Percentiles rank a stretch among this genome's conserved stretches.
Evolutionary conservation across 371 early-diverging fungal species (phyloP).

Genomic region (Rhizopus arrhizus): DNA sequence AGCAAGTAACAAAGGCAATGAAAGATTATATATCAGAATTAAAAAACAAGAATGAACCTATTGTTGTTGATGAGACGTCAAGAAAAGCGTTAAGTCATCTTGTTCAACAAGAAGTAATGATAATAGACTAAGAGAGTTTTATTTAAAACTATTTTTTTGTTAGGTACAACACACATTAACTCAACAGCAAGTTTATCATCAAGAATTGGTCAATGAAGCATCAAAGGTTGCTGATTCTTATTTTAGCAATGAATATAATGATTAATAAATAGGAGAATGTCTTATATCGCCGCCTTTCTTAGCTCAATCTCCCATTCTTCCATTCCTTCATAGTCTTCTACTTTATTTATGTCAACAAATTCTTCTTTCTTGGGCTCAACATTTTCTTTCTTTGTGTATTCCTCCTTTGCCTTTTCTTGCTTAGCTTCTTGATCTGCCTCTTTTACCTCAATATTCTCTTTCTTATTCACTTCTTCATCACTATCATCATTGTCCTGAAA

Average conservation of each 20-base stretch:
- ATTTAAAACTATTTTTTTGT: slow-evolving; percentile 1
- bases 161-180: slow-evolving; percentile 4
- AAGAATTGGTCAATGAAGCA: slow-evolving; percentile 20
- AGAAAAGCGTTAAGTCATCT: slow-evolving; percentile 25
- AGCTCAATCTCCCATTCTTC: slow-evolving; percentile 50
- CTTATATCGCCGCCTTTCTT: slow-evolving; percentile 34
- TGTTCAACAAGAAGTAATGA: slow-evolving; percentile 31
- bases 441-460: slow-evolving; percentile 7
- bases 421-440: slow-evolving; percentile 5
- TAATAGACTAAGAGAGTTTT: not conserved
- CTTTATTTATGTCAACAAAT: not conserved
- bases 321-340: slow-evolving; percentile 37
- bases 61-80: slow-evolving; percentile 30
- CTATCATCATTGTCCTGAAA: slow-evolving; percentile 33
- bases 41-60: slow-evolving; percentile 25
- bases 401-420: slow-evolving; percentile 8
- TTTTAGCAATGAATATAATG: slow-evolving; percentile 28
- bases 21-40: slow-evolving; percentile 33
- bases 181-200: not conserved
- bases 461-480: slow-evolving; percentile 9
- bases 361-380: not conserved
- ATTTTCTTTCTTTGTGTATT: not conserved
- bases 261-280: slow-evolving; percentile 3
- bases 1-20: slow-evolving; percentile 26
- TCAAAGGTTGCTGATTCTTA: slow-evolving; percentile 25